Base-by-base conservation (phyloP, 1,139 yeast genomes). In the Candida sanyaensis region DNA sequence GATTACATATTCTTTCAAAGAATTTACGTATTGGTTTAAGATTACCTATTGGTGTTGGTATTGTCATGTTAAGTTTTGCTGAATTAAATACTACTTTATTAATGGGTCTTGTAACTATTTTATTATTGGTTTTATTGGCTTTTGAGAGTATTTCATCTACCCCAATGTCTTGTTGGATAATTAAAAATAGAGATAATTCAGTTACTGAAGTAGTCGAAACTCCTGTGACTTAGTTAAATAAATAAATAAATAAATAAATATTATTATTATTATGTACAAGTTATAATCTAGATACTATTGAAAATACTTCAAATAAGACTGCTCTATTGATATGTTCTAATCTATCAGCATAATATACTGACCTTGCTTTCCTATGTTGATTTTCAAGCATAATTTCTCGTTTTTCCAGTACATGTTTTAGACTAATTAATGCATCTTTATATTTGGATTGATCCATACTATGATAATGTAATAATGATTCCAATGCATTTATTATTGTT, bases 61-160 rank as follows among this genome's bases (percentile, higher is more conserved):
- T 78, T 37, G 53, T 76, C 11, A 72, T 76, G 51, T 57, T 80
- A 13, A 66, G 78, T 44, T 78, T 80, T 62, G 78, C 80, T 1
- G 71, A 76, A 39, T 55, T 80, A 55, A 53, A 62, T 38, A 63
- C 77, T 6, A 77, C 80, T 2, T 53, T 68, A 30, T 55, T 78
- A 38, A 67, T 79, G 71, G 84, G 81, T 0, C 55, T 77, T 10
- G 63, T 66, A 5, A 66, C 79, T 7, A 50, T 68, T 30, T 51
- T 80, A 11, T 51, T 73, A 43, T 55, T 58, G 7, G 46, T 68
- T 0, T 52, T 75, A 27, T 61, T 73, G 42, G 54, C 69, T 1
- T 77, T 63, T 60, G 81, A 77, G 50, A 56, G 65, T 46, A 55
- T 72, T 3, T 56, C 60, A 1, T 57, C 64, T 10, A 63, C 71